Percentiles rank a stretch among this genome's conserved stretches.
These are phyloP conservation scores for Trichophaea hybrida DNA, from an alignment of 2,329 filamentous ascomycete species.

Conservation along the genomic window DNA sequence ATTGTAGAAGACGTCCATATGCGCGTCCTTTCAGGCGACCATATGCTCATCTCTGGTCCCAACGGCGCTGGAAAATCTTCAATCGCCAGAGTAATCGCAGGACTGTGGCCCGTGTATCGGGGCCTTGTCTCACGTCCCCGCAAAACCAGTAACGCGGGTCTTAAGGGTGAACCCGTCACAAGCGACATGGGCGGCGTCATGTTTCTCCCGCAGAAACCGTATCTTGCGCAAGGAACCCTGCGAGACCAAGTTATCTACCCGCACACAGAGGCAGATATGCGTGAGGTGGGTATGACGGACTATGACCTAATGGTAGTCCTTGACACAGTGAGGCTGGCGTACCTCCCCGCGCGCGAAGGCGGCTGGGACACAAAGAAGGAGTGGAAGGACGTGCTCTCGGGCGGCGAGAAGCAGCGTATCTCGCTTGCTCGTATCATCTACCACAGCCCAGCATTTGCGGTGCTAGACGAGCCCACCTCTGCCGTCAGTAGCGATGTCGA, in stretches of 20 bases:
- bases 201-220: constrained; percentile 84
- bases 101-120: constrained; percentile 90
- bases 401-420: constrained; percentile 94
- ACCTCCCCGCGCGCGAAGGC: constrained; percentile 45
- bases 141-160: constrained; percentile 22
- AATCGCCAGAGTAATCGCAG: constrained; percentile 73
- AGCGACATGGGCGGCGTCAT: constrained; percentile 85
- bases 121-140: constrained; percentile 57
- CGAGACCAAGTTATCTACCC: constrained; percentile 97
- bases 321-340: constrained; percentile 72
- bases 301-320: constrained; percentile 62
- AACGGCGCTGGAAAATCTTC: constrained; percentile 92
- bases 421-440: constrained; percentile 81
- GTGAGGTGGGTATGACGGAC: constrained; percentile 61
- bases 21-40: constrained; percentile 78
- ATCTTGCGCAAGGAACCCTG: constrained; percentile 21
- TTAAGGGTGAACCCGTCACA: constrained; percentile 4
- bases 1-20: constrained; percentile 78
- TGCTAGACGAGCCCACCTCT: constrained; percentile 90
- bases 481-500: constrained; percentile 92
- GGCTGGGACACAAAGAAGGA: constrained; percentile 14
- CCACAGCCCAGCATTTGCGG: constrained; percentile 46
- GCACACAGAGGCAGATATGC: constrained; percentile 89
- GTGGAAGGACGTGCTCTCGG: constrained; percentile 47
- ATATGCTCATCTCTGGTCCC: constrained; percentile 83